Evolutionary conservation across 805 yeast species (phyloP).

Genomic region (Suhomyces vadensis): DNA sequence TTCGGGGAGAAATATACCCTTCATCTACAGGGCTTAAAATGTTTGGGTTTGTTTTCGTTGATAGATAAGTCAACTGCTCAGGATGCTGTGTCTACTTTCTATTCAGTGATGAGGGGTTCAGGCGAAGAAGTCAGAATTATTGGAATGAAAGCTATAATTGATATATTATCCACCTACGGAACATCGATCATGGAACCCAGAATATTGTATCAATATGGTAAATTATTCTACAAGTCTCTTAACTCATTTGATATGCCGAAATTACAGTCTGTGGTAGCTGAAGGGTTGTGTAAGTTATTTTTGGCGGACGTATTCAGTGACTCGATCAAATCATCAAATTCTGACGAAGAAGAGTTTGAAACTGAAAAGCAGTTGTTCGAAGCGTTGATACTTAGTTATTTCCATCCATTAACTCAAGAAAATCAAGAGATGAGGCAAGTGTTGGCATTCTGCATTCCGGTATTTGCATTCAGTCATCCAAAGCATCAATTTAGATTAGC

Average conservation of each 20-base stretch:
- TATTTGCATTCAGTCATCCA: conserved; percentile 74
- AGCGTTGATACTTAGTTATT: conserved; percentile 69
- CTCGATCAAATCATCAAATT: conserved; percentile 16
- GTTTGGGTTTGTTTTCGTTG: conserved; percentile 79
- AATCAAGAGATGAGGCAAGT: conserved; percentile 76
- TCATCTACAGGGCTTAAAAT: conserved; percentile 66
- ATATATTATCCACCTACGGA: conserved; percentile 78
- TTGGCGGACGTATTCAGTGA: conserved; percentile 74
- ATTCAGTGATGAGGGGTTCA: conserved; percentile 69
- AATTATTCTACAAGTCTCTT: conserved; percentile 63
- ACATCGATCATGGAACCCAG: conserved; percentile 58
- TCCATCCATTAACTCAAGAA: conserved; percentile 61
- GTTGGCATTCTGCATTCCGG: conserved; percentile 84
- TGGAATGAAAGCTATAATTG: conserved; percentile 72
- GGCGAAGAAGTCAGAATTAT: conserved; percentile 60
- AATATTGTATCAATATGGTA: conserved; percentile 21
- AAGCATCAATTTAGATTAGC: conserved; percentile 69
- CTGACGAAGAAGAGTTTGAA: conserved; percentile 20
- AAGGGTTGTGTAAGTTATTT: conserved; percentile 79
- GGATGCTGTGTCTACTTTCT: conserved; percentile 64
- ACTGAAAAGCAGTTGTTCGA: conserved; percentile 54
- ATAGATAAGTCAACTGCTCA: conserved; percentile 47
- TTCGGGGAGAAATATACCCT: conserved; percentile 47
- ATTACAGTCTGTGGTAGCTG: conserved; percentile 79
- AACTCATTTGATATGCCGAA: conserved; percentile 57